Evolutionary conservation across 75 land plant species (phyloP), one percentile per base, ranked within the genome.

Genomic region (Pseudotsuga menziesii): DNA sequence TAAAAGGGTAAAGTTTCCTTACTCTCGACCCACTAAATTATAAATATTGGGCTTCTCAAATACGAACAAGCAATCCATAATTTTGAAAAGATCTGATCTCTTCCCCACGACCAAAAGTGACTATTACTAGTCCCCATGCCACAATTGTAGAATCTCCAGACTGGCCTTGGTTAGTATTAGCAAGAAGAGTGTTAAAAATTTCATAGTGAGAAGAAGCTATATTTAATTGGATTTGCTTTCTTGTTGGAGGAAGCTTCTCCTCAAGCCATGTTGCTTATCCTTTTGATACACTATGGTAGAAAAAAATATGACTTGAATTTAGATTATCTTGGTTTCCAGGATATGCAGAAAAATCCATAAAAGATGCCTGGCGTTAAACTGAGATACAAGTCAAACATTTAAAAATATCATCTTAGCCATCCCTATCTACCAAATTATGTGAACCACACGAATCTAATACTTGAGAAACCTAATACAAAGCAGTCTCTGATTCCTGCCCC

Each of bases 1-100:
- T 66, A 66, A 66, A 35, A 25, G 6, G 17, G 19, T 29, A 32
- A 35, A 35, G 17, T 32, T 16, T 66, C 39, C n/a, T 32, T 35
- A 20, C 16, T 32, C 26, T 66, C n/a, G n/a, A n/a, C 35, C 6
- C 44, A 66, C 70, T 66, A 9, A 61, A 26, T 25, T 66, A 15
- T 63, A 25, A 63, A 64, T 66, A 66, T 32, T 15, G 19, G 39
- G 39, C 36, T 66, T 35, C 20, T 89, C 78, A 88, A n/a, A 29
- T 29, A 29, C 32, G 32, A 29, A 29, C 32, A 29, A 0, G 32
- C 32, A 29, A 29, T 0, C 32, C 32, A 29, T 29, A 29, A 29
- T 29, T 29, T 29, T 0, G 32, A 29, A 29, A 29, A 0, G 32
- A 29, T 29, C 32, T n/a, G n/a, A n/a, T 29, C 1, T 29, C 32